Evolutionary conservation across 441 rosid genomes (phyloP), one percentile per base, ranked within the genome.

Genomic region (Syzygium malaccense): DNA sequence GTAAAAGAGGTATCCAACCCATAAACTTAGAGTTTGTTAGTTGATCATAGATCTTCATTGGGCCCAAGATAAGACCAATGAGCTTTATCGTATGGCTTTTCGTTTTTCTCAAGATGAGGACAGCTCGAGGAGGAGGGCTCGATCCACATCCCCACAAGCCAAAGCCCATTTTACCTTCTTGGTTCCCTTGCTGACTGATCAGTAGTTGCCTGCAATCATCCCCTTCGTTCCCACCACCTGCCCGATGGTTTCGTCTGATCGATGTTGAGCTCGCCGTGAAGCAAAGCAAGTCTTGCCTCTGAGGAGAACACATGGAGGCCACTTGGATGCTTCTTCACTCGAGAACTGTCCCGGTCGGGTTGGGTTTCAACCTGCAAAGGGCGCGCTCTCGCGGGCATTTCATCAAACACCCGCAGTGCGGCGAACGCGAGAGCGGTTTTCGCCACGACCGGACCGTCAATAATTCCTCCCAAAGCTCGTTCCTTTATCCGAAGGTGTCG

Each of bases 341-440:
- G 2, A 92, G 90, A 86, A 57, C 92, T 32, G 49, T 79, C 68
- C 94, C 94, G 19, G 91, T 92, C 8, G 83, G 87, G 85, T 91
- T 88, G 48, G 11, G 87, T 32, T 17, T 89, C 4, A 57, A 66
- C 30, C 37, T 66, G 3, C 87, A 33, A 20, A 88, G 54, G 12
- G 89, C 87, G 30, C 53, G 91, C 79, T 96, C 96, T 92, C 49
- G 91, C 37, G 88, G 95, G 93, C 96, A 92, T 97, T 96, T 93
- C 88, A 89, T 90, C 98, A 93, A 96, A 93, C 98, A 91, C 48
- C 58, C 92, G 55, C 92, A 85, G 85, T 89, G 86, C 92, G 89
- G 79, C 25, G 56, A 25, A 9, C 26, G 53, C 13, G 37, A 79
- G 78, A 28, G 75, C 86, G 9, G 41, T 18, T 33, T 32, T 85